Conservation (phyloP, 441 rosid genomes). For the Pelargonium myrrhifolium region DNA sequence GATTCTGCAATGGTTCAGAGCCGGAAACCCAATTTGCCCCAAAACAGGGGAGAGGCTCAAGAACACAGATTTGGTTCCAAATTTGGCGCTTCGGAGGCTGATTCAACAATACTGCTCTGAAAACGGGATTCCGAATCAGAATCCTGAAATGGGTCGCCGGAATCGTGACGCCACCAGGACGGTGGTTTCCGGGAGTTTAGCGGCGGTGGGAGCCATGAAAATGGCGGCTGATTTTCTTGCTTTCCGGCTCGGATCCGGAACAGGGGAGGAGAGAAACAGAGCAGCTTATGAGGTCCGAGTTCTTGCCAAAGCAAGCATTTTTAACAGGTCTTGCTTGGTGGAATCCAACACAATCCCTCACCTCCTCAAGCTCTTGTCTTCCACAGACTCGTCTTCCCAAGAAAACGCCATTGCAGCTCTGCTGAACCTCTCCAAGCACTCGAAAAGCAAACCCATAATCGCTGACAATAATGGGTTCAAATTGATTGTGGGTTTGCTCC, state of each 20-base stretch:
- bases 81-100: constrained; percentile 45
- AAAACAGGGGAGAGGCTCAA: constrained; percentile 52
- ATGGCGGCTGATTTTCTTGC: constrained; percentile 41
- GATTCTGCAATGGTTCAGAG: constrained; percentile 55
- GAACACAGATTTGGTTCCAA: constrained; percentile 38
- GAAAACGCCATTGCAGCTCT: constrained; percentile 64
- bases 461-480: constrained; percentile 47
- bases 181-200: constrained; percentile 40
- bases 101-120: constrained; percentile 40
- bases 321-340: constrained; percentile 58
- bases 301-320: constrained; percentile 58
- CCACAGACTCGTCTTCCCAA: constrained; percentile 35
- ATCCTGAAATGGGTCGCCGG: constrained; percentile 25
- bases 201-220: constrained; percentile 49
- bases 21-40: constrained; percentile 69
- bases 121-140: constrained; percentile 28
- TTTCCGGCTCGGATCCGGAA: constrained; percentile 33
- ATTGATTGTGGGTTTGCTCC: constrained; percentile 37
- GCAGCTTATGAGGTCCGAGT: constrained; percentile 56
- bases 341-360: constrained; percentile 47
- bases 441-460: constrained; percentile 38
- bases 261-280: constrained; percentile 31
- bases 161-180: constrained; percentile 32
- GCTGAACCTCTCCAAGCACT: constrained; percentile 63
- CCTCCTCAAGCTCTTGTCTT: constrained; percentile 36